A percentile compares a stretch with the other conserved stretches of the same genome.
Evolutionary conservation across 2,329 filamentous ascomycete species (phyloP).

Genomic region (Sarocladium strictum): DNA sequence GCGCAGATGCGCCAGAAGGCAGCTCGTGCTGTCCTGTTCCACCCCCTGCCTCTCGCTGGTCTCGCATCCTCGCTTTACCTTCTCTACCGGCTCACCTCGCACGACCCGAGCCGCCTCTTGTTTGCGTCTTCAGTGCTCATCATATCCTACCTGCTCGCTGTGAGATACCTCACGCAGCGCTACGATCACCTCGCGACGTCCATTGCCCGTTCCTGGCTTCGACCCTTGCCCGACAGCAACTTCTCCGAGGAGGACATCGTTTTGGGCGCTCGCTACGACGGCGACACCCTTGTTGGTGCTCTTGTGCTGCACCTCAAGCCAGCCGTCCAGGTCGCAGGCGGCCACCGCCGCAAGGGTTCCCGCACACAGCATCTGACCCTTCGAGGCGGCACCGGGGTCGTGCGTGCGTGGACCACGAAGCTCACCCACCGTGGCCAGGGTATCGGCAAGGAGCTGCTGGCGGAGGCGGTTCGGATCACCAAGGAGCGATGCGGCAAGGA

Average conservation of each 20-base stretch:
- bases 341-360: conserved; percentile 27
- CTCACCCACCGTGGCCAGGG: conserved; percentile 64
- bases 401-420: conserved; percentile 78
- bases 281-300: conserved; percentile 60
- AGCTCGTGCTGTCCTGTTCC: conserved; percentile 55
- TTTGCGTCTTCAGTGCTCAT: conserved; percentile 52
- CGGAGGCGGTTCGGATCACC: conserved; percentile 64
- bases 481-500: conserved; percentile 63
- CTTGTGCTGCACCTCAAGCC: conserved; percentile 62
- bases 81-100: conserved; percentile 37
- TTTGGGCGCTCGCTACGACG: conserved; percentile 61
- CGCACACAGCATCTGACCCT: conserved; percentile 31
- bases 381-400: conserved; percentile 59
- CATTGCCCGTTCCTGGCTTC: conserved; percentile 57
- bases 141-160: conserved; percentile 56
- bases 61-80: conserved; percentile 37
- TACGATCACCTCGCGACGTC: conserved; percentile 60
- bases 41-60: conserved; percentile 48
- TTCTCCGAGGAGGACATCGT: conserved; percentile 38
- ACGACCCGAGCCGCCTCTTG: conserved; percentile 49
- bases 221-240: neutral
- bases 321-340: conserved; percentile 7
- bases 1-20: conserved; percentile 74
- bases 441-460: conserved; percentile 65
- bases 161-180: conserved; percentile 53